Percentiles rank a stretch among this genome's conserved stretches.
These are phyloP conservation scores for Kwoniella sp. DNA, from an alignment of 768 basidiomycete genomes.

Conservation along the genomic window DNA sequence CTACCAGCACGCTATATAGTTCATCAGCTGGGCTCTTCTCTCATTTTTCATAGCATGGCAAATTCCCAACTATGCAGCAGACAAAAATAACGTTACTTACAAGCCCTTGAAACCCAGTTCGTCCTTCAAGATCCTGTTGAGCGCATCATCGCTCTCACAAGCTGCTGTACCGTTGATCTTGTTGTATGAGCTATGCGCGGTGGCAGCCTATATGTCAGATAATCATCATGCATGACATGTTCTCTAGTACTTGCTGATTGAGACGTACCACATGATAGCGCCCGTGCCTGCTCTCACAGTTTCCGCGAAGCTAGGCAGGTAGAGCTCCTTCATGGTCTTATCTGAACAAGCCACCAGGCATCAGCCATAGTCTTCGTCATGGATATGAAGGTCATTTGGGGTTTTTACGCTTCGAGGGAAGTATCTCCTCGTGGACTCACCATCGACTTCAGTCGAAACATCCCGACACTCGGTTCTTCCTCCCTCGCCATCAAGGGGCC, in stretches of 20 bases:
- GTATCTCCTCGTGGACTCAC: constrained; percentile 18
- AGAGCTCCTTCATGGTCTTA: constrained; percentile 56
- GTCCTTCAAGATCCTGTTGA: constrained; percentile 54
- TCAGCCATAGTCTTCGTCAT: too few relatives aligned
- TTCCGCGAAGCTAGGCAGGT: constrained; percentile 56
- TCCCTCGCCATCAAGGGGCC: constrained; percentile 32
- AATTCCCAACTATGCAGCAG: too few relatives aligned
- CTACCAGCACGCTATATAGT: constrained; percentile 29
- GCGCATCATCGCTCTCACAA: constrained; percentile 49
- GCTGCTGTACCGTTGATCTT: constrained; percentile 55
- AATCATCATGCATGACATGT: neutral
- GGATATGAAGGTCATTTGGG: too few relatives aligned
- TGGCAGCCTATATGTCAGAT: neutral
- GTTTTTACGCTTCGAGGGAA: too few relatives aligned
- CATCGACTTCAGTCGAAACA: constrained; percentile 40
- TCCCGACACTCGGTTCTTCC: constrained; percentile 39
- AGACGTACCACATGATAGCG: constrained; percentile 52
- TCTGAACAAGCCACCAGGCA: constrained; percentile 44
- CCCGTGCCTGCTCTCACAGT: constrained; percentile 55
- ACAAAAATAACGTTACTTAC: too few relatives aligned
- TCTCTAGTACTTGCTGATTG: neutral
- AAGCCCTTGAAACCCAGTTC: constrained; percentile 55
- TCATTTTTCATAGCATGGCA: neutral
- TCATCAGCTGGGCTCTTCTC: neutral
- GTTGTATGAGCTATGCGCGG: constrained; percentile 43